Evolutionary conservation across 345 rosid genomes (phyloP).

Genomic region (Arabidopsis thaliana): DNA sequence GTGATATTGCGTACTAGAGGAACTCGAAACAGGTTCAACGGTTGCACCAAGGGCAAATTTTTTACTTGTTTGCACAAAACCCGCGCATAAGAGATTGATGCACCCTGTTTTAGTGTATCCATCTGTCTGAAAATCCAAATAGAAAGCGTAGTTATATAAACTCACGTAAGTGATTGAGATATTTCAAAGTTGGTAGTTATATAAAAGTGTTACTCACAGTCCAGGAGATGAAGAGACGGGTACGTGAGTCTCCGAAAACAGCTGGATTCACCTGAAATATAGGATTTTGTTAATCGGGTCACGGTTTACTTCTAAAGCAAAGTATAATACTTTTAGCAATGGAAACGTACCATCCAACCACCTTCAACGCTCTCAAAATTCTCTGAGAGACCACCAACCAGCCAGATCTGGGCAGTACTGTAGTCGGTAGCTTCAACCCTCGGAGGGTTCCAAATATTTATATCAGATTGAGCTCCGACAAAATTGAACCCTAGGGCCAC

Average conservation of each 20-base stretch:
- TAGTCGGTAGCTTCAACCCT: constrained; percentile 44
- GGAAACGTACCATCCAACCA: constrained; percentile 56
- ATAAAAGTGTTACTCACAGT: constrained; percentile 43
- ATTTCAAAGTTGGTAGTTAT: background rate
- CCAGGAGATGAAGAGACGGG: constrained; percentile 48
- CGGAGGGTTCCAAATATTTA: constrained; percentile 63
- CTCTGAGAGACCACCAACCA: constrained; percentile 42
- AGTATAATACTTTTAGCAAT: background rate
- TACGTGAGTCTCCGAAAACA: constrained; percentile 39
- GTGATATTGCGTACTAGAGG: constrained; percentile 28
- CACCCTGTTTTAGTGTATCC: constrained; percentile 47
- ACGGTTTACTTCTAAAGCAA: background rate
- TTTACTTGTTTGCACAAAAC: constrained; percentile 55
- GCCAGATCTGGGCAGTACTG: constrained; percentile 57
- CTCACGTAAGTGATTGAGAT: background rate
- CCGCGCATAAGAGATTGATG: constrained; percentile 53
- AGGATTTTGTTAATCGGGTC: background rate
- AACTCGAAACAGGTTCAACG: constrained; percentile 22
- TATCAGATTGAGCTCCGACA: constrained; percentile 50
- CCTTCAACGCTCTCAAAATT: constrained; percentile 52
- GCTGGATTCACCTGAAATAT: constrained; percentile 41
- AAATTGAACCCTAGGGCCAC: constrained; percentile 46
- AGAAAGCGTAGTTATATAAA: background rate
- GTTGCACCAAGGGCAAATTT: constrained; percentile 44
- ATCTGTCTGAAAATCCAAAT: constrained; percentile 44